Base-by-base conservation (phyloP, 345 rosid species). In the Excoecaria agallocha region DNA sequence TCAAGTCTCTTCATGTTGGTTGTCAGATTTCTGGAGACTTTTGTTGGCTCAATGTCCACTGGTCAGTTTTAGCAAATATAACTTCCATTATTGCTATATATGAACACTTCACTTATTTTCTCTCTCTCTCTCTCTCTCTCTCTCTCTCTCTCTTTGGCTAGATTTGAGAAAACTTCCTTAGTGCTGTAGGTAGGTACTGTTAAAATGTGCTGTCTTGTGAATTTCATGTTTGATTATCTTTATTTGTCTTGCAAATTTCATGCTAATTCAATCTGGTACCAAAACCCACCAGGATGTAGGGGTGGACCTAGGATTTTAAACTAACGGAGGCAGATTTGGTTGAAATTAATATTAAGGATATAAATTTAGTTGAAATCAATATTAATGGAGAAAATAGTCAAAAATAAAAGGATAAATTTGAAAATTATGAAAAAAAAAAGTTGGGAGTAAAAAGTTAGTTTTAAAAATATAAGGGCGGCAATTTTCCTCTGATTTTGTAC, bases 41-140 rank as follows among this genome's bases (percentile, higher is more conserved):
- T 95, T 87, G 91, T 89, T 71, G 99, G 99, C 45, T 95, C 99
- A 67, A 77, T 95, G 92, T 95, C 99, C 79, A 91, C 98, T 83
- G 99, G 99, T 93, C 61, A 74, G 82, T 78, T 71, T 71, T 41
- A 66, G 20, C 73, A 46, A 46, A 71, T 69, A 61, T 66, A 56
- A 61, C 69, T 25, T 74, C 64, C 73, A 68, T 63, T 77, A 66
- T 57, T 49, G 59, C 61, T 50, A 56, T n/a, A n/a, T n/a, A n/a
- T 20, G 20, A 43, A 24, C 41, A 46, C 20, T 41, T 71, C n/a
- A 24, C 49, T 15, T 51, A 8, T 19, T 50, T 68, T 12, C 15
- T 22, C 15, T 13, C 11, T 37, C 6, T 63, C 19, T 3, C 10
- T 22, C 9, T 3, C 20, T 6, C 20, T 6, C 15, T 6, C 0